Conservation (phyloP, 2,329 filamentous ascomycete species). For the Colletotrichum sp. region DNA sequence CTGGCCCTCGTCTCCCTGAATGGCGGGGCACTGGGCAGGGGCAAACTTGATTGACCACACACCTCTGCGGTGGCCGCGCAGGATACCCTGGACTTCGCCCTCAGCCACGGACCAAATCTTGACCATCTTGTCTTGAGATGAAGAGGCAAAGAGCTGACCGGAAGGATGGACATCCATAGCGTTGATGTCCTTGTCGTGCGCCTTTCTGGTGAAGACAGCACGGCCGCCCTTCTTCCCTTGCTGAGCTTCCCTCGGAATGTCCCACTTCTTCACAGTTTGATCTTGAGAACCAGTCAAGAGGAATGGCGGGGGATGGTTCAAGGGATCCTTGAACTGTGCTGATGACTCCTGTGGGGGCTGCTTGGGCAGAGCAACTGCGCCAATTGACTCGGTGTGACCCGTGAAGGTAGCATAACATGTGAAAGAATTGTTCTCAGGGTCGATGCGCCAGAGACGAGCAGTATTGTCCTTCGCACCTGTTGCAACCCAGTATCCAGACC, state of each 20-base stretch:
- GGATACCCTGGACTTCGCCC: slow-evolving; percentile 88
- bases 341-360: slow-evolving; percentile 70
- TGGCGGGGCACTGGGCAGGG: slow-evolving; percentile 74
- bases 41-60: slow-evolving; percentile 96
- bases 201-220: slow-evolving; percentile 87
- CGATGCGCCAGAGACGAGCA: slow-evolving; percentile 87
- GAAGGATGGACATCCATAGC: slow-evolving; percentile 81
- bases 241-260: slow-evolving; percentile 66
- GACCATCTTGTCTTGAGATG: slow-evolving; percentile 94
- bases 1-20: slow-evolving; percentile 74
- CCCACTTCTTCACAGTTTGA: slow-evolving; percentile 94
- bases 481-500: slow-evolving; percentile 96
- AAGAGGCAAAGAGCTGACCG: slow-evolving; percentile 87
- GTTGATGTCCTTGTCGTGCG: slow-evolving; percentile 99
- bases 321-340: slow-evolving; percentile 72
- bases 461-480: slow-evolving; percentile 98
- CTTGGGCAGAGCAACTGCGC: slow-evolving; percentile 84
- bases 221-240: slow-evolving; percentile 57
- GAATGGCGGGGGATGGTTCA: slow-evolving; percentile 82
- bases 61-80: slow-evolving; percentile 90
- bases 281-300: slow-evolving; percentile 94
- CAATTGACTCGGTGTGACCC: slow-evolving; percentile 92
- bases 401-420: slow-evolving; percentile 83
- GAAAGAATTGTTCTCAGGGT: slow-evolving; percentile 75
- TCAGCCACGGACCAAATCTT: slow-evolving; percentile 95